Conservation (phyloP, 306 rosid species). For the Nissolia schottii region DNA sequence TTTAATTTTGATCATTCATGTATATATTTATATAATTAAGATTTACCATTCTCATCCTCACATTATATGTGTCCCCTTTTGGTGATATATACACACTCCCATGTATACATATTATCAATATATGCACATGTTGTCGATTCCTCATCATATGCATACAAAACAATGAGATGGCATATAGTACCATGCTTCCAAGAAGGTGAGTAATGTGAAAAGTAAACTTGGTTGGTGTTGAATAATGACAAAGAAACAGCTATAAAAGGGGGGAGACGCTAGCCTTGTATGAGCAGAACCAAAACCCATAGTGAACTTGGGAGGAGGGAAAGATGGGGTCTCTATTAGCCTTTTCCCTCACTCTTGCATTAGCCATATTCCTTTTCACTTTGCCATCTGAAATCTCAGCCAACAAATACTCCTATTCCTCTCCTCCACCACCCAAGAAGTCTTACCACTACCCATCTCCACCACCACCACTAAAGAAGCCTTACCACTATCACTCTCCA, state of each 20-base stretch:
- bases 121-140: neutral
- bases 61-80: no score
- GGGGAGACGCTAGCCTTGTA: neutral
- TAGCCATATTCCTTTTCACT: constrained; percentile 19
- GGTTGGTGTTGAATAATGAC: neutral
- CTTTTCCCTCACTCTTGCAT: constrained; percentile 34
- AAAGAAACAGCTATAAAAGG: constrained; percentile 27
- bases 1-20: no score
- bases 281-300: constrained; percentile 17
- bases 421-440: constrained; percentile 38
- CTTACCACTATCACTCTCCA: neutral
- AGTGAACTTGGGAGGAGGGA: neutral
- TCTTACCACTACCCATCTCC: neutral
- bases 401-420: constrained; percentile 39
- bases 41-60: no score
- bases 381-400: constrained; percentile 30
- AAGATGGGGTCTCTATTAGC: constrained; percentile 50
- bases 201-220: neutral
- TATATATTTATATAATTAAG: no score
- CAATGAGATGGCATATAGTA: neutral
- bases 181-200: constrained; percentile 27
- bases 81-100: no score
- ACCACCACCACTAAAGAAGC: neutral
- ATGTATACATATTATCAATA: no score
- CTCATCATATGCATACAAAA: neutral